Percentiles rank a stretch among this genome's conserved stretches.
These are phyloP conservation scores for Mortierella sp. DNA, from an alignment of 371 early-diverging fungal genomes.

Conservation along the genomic window DNA sequence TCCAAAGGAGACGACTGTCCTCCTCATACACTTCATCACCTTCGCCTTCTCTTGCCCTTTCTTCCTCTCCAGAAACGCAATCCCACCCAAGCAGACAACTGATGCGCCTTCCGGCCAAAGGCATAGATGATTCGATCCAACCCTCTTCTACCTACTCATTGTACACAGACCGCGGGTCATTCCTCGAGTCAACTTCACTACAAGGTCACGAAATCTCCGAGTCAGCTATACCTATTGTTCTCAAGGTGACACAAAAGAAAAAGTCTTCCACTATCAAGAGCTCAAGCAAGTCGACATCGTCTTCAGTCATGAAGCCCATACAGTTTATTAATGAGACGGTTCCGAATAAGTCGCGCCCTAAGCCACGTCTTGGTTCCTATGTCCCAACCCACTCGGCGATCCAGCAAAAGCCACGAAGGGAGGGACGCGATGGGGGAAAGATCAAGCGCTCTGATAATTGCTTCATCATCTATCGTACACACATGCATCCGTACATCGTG, in stretches of 20 bases:
- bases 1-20: no score
- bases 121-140: no score
- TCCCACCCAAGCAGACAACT: no score
- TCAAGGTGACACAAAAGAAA: not conserved
- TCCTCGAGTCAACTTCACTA: not conserved
- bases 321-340: constrained; percentile 42
- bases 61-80: no score
- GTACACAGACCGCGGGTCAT: not conserved
- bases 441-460: constrained; percentile 39
- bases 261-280: not conserved
- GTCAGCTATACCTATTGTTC: not conserved
- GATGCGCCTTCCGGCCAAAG: no score
- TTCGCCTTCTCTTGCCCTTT: no score
- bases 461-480: constrained; percentile 36
- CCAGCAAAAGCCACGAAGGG: constrained; percentile 31
- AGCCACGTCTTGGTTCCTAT: constrained; percentile 10
- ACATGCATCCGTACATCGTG: constrained; percentile 25
- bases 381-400: constrained; percentile 30
- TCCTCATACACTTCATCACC: no score
- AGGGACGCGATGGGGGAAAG: constrained; percentile 28
- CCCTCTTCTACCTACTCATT: not conserved
- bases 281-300: not conserved
- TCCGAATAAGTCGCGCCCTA: constrained; percentile 21
- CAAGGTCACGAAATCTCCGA: not conserved
- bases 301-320: constrained; percentile 7